Conservation (phyloP, 2,329 filamentous ascomycete genomes). For the Neopestalotiopsis clavispora region DNA sequence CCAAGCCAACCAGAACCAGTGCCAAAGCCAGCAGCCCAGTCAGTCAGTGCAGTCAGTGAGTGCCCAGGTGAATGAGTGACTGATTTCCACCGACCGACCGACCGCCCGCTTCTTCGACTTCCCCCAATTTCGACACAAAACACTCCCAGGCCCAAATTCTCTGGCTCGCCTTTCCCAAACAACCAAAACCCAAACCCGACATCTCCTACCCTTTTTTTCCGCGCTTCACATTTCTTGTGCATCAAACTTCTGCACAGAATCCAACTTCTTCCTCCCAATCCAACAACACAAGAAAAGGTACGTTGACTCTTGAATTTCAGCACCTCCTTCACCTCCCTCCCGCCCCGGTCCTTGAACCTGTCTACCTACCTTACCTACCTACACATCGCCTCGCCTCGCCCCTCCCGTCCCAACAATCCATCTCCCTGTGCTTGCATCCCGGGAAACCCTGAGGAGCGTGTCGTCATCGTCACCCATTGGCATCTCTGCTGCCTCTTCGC, state of each 20-base stretch:
- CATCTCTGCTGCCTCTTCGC: slow-evolving; percentile 35
- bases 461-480: slow-evolving; percentile 15
- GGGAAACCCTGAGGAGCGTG: slow-evolving; percentile 14
- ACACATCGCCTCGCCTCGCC: background rate
- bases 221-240: slow-evolving; percentile 30
- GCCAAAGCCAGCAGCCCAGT: background rate
- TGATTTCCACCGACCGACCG: slow-evolving; percentile 1
- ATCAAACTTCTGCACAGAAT: slow-evolving; percentile 26
- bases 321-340: background rate
- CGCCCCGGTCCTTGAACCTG: slow-evolving; percentile 13
- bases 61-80: background rate
- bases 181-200: slow-evolving; percentile 30
- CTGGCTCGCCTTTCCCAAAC: slow-evolving; percentile 25
- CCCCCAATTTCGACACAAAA: slow-evolving; percentile 25
- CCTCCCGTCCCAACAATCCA: slow-evolving; percentile 2
- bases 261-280: slow-evolving; percentile 26
- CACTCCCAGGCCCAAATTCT: slow-evolving; percentile 27
- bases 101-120: slow-evolving; percentile 14
- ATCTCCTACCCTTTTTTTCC: slow-evolving; percentile 23
- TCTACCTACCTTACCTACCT: background rate
- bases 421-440: slow-evolving; percentile 17
- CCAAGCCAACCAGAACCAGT: slow-evolving; percentile 1
- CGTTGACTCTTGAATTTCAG: slow-evolving; percentile 15
- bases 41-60: background rate
- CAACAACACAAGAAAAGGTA: slow-evolving; percentile 26